Conservation (phyloP, 2,329 filamentous ascomycete species). For the Geosmithia morbida region DNA sequence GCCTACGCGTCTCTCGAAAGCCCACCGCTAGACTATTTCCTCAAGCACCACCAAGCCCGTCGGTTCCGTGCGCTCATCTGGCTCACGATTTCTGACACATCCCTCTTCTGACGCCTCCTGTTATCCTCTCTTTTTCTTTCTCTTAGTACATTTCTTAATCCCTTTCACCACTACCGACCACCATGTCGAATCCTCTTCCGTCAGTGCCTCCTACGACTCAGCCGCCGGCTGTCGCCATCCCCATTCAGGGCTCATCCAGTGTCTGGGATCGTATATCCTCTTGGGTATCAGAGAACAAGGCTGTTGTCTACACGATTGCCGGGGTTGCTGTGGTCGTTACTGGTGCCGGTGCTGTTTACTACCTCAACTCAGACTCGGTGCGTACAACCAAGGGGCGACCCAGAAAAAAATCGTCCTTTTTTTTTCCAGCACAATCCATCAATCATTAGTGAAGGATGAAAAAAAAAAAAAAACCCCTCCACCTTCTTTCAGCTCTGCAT, state of each 20-base stretch:
- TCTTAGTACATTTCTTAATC: conserved; percentile 9
- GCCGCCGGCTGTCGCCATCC: conserved; percentile 25
- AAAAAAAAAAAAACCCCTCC: background rate
- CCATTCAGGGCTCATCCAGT: conserved; percentile 45
- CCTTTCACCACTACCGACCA: conserved; percentile 5
- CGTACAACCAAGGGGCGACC: conserved; percentile 7
- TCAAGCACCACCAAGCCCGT: background rate
- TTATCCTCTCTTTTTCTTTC: conserved; percentile 5
- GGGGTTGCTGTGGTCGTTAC: conserved; percentile 87
- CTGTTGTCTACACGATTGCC: conserved; percentile 88
- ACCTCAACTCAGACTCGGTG: conserved; percentile 52
- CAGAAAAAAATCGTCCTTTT: background rate
- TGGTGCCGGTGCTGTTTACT: conserved; percentile 86
- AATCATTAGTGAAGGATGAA: too few relatives aligned
- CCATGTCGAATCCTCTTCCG: conserved; percentile 30
- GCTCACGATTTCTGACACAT: background rate
- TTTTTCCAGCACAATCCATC: too few relatives aligned
- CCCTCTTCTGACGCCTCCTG: conserved; percentile 9
- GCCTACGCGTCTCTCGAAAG: background rate
- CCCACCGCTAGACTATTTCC: background rate
- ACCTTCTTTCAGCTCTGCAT: background rate
- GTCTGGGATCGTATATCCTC: conserved; percentile 80
- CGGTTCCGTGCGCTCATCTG: background rate
- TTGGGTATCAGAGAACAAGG: conserved; percentile 94
- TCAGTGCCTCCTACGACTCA: conserved; percentile 26